These are phyloP conservation scores for Fusarium illudens DNA, from an alignment of 2,329 filamentous ascomycete genomes.

Conservation along the genomic window DNA sequence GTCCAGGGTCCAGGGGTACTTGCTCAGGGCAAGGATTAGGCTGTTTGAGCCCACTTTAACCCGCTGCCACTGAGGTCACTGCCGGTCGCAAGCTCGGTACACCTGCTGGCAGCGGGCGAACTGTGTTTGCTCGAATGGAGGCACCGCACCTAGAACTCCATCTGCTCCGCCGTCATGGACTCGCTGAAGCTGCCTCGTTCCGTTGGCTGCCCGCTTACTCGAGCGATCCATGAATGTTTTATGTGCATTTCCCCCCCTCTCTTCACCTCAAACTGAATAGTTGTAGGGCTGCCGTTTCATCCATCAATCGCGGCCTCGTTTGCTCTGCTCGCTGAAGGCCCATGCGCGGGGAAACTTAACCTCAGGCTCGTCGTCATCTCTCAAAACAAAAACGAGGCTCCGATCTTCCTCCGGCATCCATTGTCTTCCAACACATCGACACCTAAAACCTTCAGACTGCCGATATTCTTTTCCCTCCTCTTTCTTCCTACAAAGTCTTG, in stretches of 20 bases:
- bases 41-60: slow-evolving; percentile 24
- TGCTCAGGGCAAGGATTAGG: slow-evolving; percentile 24
- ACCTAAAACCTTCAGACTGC: background rate
- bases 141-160: background rate
- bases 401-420: slow-evolving; percentile 38
- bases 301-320: background rate
- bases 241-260: slow-evolving; percentile 4
- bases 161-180: slow-evolving; percentile 11
- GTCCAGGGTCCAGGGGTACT: slow-evolving; percentile 20
- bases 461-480: background rate
- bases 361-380: slow-evolving; percentile 15
- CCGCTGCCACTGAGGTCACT: slow-evolving; percentile 34
- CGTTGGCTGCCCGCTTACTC: background rate
- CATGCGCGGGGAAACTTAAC: slow-evolving; percentile 20
- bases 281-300: background rate
- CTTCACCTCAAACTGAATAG: slow-evolving; percentile 1
- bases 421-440: slow-evolving; percentile 29
- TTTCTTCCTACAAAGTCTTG: background rate
- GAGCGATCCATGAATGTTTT: background rate
- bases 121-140: background rate
- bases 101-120: background rate
- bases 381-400: slow-evolving; percentile 2
- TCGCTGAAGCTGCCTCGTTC: slow-evolving; percentile 14
- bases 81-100: slow-evolving; percentile 1
- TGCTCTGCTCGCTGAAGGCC: background rate